phyloP scores from a whole-genome alignment of 192 early-diverging fungal genomes.

The Phycomyces nitens region DNA sequence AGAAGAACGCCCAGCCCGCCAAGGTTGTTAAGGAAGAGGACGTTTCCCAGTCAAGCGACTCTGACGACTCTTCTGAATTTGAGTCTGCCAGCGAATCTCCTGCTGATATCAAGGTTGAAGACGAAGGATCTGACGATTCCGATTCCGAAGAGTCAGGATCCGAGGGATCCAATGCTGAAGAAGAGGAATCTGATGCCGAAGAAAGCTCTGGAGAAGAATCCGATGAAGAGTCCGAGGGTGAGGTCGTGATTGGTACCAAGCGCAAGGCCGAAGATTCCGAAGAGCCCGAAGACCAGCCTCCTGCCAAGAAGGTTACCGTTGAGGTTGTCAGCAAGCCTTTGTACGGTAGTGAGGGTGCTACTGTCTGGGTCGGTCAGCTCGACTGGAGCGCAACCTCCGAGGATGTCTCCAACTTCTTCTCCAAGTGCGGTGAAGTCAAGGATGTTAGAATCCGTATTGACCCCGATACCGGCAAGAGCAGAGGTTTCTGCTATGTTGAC shows the following conservation, averaged over 20 bases:
- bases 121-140: too few species aligned
- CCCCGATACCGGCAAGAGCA: slow-evolving; percentile 65
- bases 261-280: slow-evolving; percentile 45
- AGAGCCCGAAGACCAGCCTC: slow-evolving; percentile 14
- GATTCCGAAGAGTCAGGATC: slow-evolving; percentile 35
- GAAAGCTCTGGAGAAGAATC: slow-evolving; percentile 26
- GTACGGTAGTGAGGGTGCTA: slow-evolving; percentile 38
- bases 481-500: slow-evolving; percentile 90
- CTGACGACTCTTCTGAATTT: too few species aligned
- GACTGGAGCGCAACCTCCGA: slow-evolving; percentile 71
- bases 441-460: slow-evolving; percentile 78
- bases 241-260: slow-evolving; percentile 7
- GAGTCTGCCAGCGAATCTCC: too few species aligned
- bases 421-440: slow-evolving; percentile 65
- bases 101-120: too few species aligned
- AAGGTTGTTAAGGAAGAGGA: too few species aligned
- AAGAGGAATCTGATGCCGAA: slow-evolving; percentile 37
- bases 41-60: too few species aligned
- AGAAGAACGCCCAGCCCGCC: too few species aligned
- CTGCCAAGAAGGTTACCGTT: slow-evolving; percentile 55
- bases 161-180: slow-evolving; percentile 31
- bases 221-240: slow-evolving; percentile 27
- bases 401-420: slow-evolving; percentile 55
- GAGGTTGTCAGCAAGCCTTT: slow-evolving; percentile 31
- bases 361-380: slow-evolving; percentile 72